Base-by-base conservation (phyloP, 2,329 filamentous ascomycete species). In the Coniochaeta hoffmannii region DNA sequence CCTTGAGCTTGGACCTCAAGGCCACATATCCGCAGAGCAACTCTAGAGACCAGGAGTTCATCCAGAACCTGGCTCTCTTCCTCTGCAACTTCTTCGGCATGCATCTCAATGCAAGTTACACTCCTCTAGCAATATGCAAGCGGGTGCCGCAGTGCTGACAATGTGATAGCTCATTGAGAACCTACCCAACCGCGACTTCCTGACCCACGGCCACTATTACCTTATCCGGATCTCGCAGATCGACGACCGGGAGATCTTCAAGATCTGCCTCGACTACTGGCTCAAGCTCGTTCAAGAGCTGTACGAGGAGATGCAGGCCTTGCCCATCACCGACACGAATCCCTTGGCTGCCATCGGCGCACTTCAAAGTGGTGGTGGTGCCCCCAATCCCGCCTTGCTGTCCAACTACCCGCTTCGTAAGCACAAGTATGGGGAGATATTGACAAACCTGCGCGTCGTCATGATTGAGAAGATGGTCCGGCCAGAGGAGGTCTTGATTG, bases 391-490 rank as follows among this genome's bases (percentile, higher is more conserved):
- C 1, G 83, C 78, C 53, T 77, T 93, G n/a, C 79, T 97, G 59
- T 87, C 86, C 64, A 96, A 91, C 71, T 96, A 96, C 66, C 91
- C 93, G 12, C 82, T 99, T 46, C 87, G 95, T 59, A 99, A 99
- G 77, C 93, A 99, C 80, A 97, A 97, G 74, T 99, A 97, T 73
- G 87, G 87, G 61, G 91, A 97, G 68, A 88, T 99, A 19, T 77
- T 99, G 52, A 93, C 93, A 10, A 97, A 96, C 70, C 79, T 99
- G 56, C 87, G 94, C 62, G 88, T 93, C 24, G 94, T 99, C 61
- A 99, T 99, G 94, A 97, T 99, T 59, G 94, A 99, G 76, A 97
- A 97, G 79, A 99, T 99, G 94, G 94, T 99, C 31, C 85, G 92
- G 44, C 94, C 94, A 0, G 94, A 99, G 73, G 95, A 99, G 74